phyloP scores from a whole-genome alignment of 345 rosid genomes.

The Lumnitzera racemosa region DNA sequence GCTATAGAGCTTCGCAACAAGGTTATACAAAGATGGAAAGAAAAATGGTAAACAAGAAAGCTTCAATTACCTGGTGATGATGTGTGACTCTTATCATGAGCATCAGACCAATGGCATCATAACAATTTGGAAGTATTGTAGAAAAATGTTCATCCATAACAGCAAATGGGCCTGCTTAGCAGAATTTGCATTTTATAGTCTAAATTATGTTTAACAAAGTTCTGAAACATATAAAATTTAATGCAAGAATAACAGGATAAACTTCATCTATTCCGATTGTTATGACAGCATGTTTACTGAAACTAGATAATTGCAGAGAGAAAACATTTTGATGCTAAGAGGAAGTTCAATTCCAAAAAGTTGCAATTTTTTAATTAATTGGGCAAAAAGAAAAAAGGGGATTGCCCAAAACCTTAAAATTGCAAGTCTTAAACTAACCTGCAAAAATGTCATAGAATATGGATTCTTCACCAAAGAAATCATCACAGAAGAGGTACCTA shows the following conservation, averaged over 20 bases:
- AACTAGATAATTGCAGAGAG: too few relatives aligned
- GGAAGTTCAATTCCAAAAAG: too few relatives aligned
- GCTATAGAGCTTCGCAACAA: too few relatives aligned
- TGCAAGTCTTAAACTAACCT: conserved; percentile 32
- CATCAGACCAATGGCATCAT: conserved; percentile 96
- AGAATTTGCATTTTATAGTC: too few relatives aligned
- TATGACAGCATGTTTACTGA: too few relatives aligned
- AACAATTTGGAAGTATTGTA: conserved; percentile 76
- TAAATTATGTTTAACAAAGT: too few relatives aligned
- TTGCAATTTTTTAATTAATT: too few relatives aligned
- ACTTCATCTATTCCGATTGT: not conserved
- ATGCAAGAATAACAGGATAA: not conserved
- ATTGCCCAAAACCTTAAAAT: not conserved
- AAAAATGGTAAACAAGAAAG: not conserved
- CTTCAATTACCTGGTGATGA: conserved; percentile 75
- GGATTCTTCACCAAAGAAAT: conserved; percentile 94
- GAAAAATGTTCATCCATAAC: conserved; percentile 92
- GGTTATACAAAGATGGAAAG: not conserved
- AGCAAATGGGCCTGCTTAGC: conserved; percentile 81
- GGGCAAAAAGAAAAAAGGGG: too few relatives aligned
- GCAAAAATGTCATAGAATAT: conserved; percentile 81
- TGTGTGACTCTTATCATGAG: conserved; percentile 95
- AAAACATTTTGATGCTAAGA: too few relatives aligned
- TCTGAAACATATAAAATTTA: not conserved
- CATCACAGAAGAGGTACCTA: conserved; percentile 94